Percentiles rank a stretch among this genome's conserved stretches.
Conservation (phyloP, 352 stramenopile genomes). For the Phytophthora pinifolia region DNA sequence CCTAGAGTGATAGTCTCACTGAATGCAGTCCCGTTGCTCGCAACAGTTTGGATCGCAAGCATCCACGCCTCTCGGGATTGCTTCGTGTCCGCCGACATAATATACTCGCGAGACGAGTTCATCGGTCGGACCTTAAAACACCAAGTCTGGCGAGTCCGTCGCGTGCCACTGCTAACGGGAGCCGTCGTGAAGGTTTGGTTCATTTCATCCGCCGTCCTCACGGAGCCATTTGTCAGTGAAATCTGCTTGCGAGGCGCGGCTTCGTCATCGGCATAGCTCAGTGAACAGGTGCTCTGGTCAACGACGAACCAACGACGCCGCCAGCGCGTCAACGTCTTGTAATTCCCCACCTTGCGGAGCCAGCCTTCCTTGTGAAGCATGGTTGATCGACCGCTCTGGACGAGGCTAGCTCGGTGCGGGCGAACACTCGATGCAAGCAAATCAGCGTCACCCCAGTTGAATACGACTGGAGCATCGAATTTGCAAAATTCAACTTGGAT, state of each 20-base stretch:
- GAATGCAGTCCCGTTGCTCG: constrained; percentile 16
- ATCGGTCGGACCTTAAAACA: constrained; percentile 84
- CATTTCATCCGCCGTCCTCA: constrained; percentile 72
- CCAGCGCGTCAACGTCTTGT: constrained; percentile 64
- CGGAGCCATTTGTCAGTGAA: constrained; percentile 56
- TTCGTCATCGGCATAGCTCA: constrained; percentile 75
- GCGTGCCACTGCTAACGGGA: constrained; percentile 85
- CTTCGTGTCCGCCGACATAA: constrained; percentile 81
- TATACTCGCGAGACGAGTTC: constrained; percentile 79
- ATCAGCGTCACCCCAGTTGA: constrained; percentile 56
- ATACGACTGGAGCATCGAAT: constrained; percentile 57
- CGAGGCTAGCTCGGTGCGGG: constrained; percentile 23
- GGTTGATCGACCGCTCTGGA: constrained; percentile 19
- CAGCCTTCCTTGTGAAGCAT: constrained; percentile 75
- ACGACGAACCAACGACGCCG: constrained; percentile 68
- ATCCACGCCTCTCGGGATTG: constrained; percentile 86
- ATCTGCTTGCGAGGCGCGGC: constrained; percentile 59
- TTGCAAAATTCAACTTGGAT: constrained; percentile 65
- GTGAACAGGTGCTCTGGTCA: constrained; percentile 63
- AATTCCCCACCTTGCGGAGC: constrained; percentile 74
- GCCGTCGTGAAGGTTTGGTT: constrained; percentile 86
- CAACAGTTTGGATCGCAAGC: constrained; percentile 72
- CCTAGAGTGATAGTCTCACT: constrained; percentile 23
- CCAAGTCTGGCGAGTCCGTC: constrained; percentile 78
- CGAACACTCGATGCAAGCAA: constrained; percentile 15